These are phyloP conservation scores for Paraconiothyrium brasiliense DNA, from an alignment of 2,329 filamentous ascomycete genomes.

Conservation along the genomic window DNA sequence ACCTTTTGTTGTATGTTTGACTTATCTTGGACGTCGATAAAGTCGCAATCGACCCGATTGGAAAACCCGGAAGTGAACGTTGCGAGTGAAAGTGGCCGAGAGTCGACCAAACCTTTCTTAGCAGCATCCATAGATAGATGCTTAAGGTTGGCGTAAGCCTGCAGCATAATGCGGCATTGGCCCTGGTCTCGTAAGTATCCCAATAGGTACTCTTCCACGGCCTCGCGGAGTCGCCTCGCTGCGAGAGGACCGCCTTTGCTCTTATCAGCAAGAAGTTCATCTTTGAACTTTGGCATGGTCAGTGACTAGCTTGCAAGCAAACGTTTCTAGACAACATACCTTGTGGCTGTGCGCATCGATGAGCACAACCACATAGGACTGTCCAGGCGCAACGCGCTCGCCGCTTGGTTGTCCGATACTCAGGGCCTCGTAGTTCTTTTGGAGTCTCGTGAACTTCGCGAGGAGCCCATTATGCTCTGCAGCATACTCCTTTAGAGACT, in stretches of 20 bases:
- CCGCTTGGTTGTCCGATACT: neutral
- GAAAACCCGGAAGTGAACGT: neutral
- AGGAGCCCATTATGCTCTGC: neutral
- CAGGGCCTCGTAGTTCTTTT: neutral
- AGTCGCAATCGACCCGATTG: neutral
- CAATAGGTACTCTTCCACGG: neutral
- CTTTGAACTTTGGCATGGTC: neutral
- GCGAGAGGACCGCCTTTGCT: neutral
- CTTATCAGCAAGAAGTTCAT: neutral
- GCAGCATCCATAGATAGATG: neutral
- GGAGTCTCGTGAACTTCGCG: neutral
- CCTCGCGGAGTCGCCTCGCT: neutral
- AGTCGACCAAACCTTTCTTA: neutral
- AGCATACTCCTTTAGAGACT: neutral
- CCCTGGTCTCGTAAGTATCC: neutral
- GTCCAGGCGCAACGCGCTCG: neutral
- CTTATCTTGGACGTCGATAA: neutral
- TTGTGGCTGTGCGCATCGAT: slow-evolving; percentile 1
- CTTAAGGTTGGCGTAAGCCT: neutral
- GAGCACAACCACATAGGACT: neutral
- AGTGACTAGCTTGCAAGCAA: neutral
- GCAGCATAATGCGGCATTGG: neutral
- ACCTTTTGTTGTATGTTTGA: neutral
- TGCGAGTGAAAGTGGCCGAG: neutral
- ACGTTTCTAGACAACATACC: neutral